phyloP scores from a whole-genome alignment of 73 alveolate species.

The Stentor coeruleus region DNA sequence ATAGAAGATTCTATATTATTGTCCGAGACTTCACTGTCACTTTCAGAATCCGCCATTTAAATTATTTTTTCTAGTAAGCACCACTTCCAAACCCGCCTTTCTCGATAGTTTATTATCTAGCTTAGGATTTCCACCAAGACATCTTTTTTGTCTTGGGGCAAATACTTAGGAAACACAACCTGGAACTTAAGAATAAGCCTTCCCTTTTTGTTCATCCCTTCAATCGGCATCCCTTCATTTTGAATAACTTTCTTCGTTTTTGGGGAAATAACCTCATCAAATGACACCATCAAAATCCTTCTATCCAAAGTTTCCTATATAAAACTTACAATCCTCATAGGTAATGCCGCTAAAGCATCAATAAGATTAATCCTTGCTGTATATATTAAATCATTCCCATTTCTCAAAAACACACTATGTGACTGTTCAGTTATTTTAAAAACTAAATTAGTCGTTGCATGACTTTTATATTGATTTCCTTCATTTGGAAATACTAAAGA shows the following conservation, averaged over 20 bases:
- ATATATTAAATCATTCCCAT: conserved; percentile 79
- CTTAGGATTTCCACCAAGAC: neutral
- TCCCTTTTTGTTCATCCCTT: conserved; percentile 20
- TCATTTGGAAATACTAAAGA: conserved; percentile 56
- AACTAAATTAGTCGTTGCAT: conserved; percentile 51
- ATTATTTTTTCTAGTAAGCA: too few species aligned
- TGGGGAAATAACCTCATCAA: conserved; percentile 42
- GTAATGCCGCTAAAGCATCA: conserved; percentile 76
- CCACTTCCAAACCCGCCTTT: too few species aligned
- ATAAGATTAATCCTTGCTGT: conserved; percentile 56
- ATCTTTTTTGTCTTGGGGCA: neutral
- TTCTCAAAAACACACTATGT: conserved; percentile 63
- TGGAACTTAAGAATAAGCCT: conserved; percentile 24
- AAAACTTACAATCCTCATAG: conserved; percentile 48
- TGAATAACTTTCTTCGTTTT: conserved; percentile 64
- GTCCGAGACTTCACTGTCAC: conserved; percentile 10
- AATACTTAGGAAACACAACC: neutral
- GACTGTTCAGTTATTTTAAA: conserved; percentile 66
- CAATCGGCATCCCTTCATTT: conserved; percentile 90
- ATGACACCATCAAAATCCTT: conserved; percentile 3
- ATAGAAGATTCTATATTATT: neutral
- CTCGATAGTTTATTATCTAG: too few species aligned
- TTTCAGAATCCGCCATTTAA: neutral
- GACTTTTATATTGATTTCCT: conserved; percentile 78
- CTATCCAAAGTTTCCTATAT: conserved; percentile 13